Evolutionary conservation across 2,329 filamentous ascomycete species (phyloP).

Genomic region (Xylaria polymorpha): DNA sequence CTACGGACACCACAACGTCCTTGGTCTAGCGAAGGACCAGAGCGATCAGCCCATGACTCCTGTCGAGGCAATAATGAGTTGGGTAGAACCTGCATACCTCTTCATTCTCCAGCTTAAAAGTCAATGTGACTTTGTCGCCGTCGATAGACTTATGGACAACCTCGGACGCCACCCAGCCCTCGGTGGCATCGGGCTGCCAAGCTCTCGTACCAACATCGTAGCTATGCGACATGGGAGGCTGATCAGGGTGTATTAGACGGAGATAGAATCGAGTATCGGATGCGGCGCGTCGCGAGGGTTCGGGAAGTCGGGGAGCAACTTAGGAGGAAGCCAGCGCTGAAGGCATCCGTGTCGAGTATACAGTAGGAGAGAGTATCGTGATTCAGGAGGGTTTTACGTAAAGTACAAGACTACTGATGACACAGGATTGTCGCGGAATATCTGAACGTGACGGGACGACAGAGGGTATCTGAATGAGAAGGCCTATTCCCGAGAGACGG

Average conservation of each 20-base stretch:
- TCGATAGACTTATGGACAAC: conserved; percentile 85
- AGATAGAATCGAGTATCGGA: conserved; percentile 35
- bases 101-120: conserved; percentile 92
- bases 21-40: conserved; percentile 69
- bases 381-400: conserved; percentile 43
- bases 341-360: conserved; percentile 48
- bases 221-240: conserved; percentile 81
- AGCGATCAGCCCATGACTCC: conserved; percentile 35
- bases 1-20: conserved; percentile 79
- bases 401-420: conserved; percentile 32
- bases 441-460: conserved; percentile 24
- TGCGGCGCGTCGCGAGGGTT: conserved; percentile 39
- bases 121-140: conserved; percentile 86
- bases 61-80: not conserved
- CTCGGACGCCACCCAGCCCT: conserved; percentile 98
- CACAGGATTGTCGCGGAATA: conserved; percentile 23
- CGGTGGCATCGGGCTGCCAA: conserved; percentile 95
- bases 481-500: conserved; percentile 21
- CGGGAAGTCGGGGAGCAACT: conserved; percentile 36
- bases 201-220: conserved; percentile 97
- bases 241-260: conserved; percentile 33
- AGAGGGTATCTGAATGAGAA: conserved; percentile 25
- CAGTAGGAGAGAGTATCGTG: conserved; percentile 27
- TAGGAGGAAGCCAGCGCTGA: conserved; percentile 44
- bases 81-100: conserved; percentile 69